Base-by-base conservation (phyloP, 2,329 filamentous ascomycete species). In the Colletotrichum tanaceti region DNA sequence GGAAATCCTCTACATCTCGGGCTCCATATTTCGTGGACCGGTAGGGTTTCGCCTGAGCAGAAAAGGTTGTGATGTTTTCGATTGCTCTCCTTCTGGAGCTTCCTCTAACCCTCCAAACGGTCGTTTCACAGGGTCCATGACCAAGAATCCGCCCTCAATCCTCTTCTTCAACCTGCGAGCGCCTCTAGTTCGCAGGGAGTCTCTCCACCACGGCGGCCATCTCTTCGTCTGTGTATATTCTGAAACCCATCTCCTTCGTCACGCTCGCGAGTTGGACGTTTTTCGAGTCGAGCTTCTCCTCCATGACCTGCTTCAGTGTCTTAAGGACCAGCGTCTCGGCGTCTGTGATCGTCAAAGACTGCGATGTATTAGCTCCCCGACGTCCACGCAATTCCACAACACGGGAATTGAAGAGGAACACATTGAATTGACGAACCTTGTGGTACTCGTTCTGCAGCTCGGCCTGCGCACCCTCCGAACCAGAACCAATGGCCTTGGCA, bases 261-360 rank as follows among this genome's bases (percentile, higher is more conserved):
- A 99, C 96, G 78, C 95, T 98, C 62, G 96, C 96, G 74, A 99
- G 83, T 85, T 99, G 96, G 73, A 99, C 96, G 78, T 99, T 99
- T 89, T 99, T 99, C 72, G 94, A 89, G 79, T 99, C 96, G 70
- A 99, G 87, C 86, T 99, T 99, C 89, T 99, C 96, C 84, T 99
- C 96, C 96, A 99, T 99, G 74, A 99, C 96, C 84, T 99, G 96
- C 88, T 98, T 99, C 80, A 99, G 82, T 44, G 96, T 99, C 89
- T 98, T 98, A 77, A 99, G 86, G 59, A 97, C 94, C 73, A 99
- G 84, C 4, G 94, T 96, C 84, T 99, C 96, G 67, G 96, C 96
- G 78, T 99, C 96, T 65, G 88, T 85, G 71, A 99, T 90, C 49
- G 94, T 97, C 72, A 99, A 87, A 66, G 95, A 98, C 88, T 91